These are phyloP conservation scores for Claviceps pazoutovae DNA, from an alignment of 2,329 filamentous ascomycete species.

Conservation along the genomic window DNA sequence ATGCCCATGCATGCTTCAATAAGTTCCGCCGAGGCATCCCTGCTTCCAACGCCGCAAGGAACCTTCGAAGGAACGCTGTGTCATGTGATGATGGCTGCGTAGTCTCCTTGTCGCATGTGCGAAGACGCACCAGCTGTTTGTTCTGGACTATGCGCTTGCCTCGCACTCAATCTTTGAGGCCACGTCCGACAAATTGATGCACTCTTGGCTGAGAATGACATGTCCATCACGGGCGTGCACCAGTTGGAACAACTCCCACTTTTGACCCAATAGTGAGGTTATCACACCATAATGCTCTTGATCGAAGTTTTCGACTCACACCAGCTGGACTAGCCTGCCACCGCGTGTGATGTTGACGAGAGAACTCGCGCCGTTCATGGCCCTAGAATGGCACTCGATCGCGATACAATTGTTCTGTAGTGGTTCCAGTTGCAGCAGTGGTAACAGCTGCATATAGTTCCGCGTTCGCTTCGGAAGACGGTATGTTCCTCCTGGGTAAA, in stretches of 20 bases:
- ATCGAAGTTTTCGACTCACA: slow-evolving; percentile 10
- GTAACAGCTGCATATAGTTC: no score
- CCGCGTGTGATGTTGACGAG: slow-evolving; percentile 37
- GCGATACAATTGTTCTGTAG: no score
- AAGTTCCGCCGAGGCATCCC: slow-evolving; percentile 30
- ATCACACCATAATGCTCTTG: no score
- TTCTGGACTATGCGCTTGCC: slow-evolving; percentile 35
- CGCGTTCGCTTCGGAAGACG: no score
- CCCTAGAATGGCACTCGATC: slow-evolving; percentile 16
- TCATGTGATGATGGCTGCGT: slow-evolving; percentile 23
- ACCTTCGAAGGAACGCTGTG: slow-evolving; percentile 40
- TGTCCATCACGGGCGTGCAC: slow-evolving; percentile 33
- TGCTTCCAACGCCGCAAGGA: slow-evolving; percentile 42
- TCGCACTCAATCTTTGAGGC: slow-evolving; percentile 41
- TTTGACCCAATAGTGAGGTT: no score
- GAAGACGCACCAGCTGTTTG: slow-evolving; percentile 44
- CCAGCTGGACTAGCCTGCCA: slow-evolving; percentile 33
- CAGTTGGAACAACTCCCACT: slow-evolving; percentile 16
- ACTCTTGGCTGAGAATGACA: slow-evolving; percentile 38
- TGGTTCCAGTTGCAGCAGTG: no score
- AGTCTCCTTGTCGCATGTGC: slow-evolving; percentile 38
- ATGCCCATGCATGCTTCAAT: slow-evolving; percentile 14
- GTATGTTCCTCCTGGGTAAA: no score
- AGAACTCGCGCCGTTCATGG: slow-evolving; percentile 28
- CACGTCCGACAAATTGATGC: slow-evolving; percentile 44